Percentiles rank a stretch among this genome's conserved stretches.
Conservation (phyloP, 805 yeast species). For the Groenewaldozyma salmanticensis region DNA sequence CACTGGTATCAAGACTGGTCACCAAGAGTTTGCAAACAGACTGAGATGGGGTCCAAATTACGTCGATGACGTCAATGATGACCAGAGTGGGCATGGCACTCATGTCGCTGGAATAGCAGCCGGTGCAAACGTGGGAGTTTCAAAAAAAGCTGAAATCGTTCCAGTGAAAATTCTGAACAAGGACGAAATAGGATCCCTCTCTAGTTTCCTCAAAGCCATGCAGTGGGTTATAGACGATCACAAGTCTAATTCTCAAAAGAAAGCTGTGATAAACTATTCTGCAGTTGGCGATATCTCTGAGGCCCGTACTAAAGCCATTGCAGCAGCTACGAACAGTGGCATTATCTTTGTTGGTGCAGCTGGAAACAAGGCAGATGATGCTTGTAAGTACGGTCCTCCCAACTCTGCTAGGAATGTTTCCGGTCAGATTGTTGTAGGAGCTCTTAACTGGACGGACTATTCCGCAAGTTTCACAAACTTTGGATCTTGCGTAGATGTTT, state of each 20-base stretch:
- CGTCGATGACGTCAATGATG: conserved; percentile 64
- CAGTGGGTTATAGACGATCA: conserved; percentile 66
- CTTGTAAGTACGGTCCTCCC: conserved; percentile 90
- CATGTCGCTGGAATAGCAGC: conserved; percentile 97
- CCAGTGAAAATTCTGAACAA: conserved; percentile 52
- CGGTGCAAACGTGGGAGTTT: conserved; percentile 70
- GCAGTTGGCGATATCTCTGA: conserved; percentile 90
- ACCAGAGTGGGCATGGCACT: conserved; percentile 92
- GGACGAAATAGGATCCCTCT: conserved; percentile 47
- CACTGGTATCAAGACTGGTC: conserved; percentile 73
- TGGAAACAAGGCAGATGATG: conserved; percentile 89
- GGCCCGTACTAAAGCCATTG: conserved; percentile 76
- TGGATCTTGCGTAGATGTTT: conserved; percentile 92
- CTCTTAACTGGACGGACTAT: conserved; percentile 76
- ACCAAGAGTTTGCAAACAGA: conserved; percentile 73
- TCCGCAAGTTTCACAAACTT: conserved; percentile 95
- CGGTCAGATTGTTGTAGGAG: conserved; percentile 81
- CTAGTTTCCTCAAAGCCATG: conserved; percentile 51
- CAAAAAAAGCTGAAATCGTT: conserved; percentile 46
- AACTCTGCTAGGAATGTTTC: conserved; percentile 29
- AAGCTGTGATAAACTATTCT: conserved; percentile 64
- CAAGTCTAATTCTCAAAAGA: conserved; percentile 36
- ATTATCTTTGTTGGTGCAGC: conserved; percentile 93
- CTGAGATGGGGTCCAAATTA: conserved; percentile 81
- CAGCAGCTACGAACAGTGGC: conserved; percentile 84